A percentile compares a stretch with the other conserved stretches of the same genome.
Evolutionary conservation across 169 alveolate species (phyloP).

Genomic region (Plasmodium chabaudi): DNA sequence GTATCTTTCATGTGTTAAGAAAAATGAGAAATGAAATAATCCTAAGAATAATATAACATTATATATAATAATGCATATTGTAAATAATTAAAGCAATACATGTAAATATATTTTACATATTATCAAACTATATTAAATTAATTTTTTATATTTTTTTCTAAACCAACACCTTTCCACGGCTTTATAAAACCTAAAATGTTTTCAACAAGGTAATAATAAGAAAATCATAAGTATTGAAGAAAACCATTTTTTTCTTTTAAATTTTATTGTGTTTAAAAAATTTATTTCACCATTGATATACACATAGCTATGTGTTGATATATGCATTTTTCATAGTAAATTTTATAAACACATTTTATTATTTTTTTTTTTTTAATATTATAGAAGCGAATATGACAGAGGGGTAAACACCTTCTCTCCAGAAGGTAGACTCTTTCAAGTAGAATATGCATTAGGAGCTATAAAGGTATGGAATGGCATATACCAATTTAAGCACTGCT

Average conservation of each 20-base stretch:
- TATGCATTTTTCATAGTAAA: no score
- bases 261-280: not conserved
- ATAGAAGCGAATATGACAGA: slow-evolving; percentile 97
- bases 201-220: slow-evolving; percentile 67
- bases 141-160: not conserved
- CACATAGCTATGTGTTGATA: not conserved
- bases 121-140: no score
- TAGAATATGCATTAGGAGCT: slow-evolving; percentile 97
- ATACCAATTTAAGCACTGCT: not conserved
- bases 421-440: slow-evolving; percentile 97
- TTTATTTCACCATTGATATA: not conserved
- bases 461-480: slow-evolving; percentile 86
- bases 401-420: slow-evolving; percentile 99
- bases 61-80: no score
- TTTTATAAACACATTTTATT: not conserved
- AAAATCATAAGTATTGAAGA: not conserved
- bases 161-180: slow-evolving; percentile 1
- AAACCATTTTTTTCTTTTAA: not conserved
- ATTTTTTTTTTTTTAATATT: slow-evolving; percentile 14
- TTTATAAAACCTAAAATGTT: slow-evolving; percentile 31
- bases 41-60: no score
- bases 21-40: no score
- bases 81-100: no score
- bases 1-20: no score
- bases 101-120: no score